Base-by-base conservation (phyloP, 2,329 filamentous ascomycete species). In the Aspergillus floridensis region DNA sequence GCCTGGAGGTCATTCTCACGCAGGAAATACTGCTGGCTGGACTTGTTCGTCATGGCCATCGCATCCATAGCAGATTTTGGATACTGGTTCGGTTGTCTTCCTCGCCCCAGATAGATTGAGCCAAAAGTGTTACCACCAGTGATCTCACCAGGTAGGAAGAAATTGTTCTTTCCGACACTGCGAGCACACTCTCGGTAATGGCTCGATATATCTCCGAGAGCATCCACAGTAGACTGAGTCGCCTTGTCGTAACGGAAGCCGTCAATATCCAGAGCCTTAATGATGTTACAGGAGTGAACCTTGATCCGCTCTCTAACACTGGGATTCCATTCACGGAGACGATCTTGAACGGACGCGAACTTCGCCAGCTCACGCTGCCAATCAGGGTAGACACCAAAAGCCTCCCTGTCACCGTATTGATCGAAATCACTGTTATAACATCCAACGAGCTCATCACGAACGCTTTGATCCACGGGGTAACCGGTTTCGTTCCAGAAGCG, bases 221-320 rank as follows among this genome's bases (percentile, higher is more conserved):
- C 80, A 67, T 88, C 86, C 5, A 87, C 80, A 0, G 86, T 87
- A 12, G 84, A 81, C 66, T 88, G 86, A 16, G 84, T 82, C 2
- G 85, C 86, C 71, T 89, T 89, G 73, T 89, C 86, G 72, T 87
- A 86, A 56, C 86, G 82, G 67, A 86, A 87, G 0, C 86, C 86
- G 66, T 89, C 86, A 57, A 89, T 83, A 66, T 88, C 86, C n/a
- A 89, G 76, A 62, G 81, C 83, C 24, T 78, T 73, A 58, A 89
- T 86, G 35, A 84, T 79, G 71, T 88, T 84, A 72, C 86, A 89
- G 1, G 85, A 86, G 65, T 88, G 86, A 49, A 81, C 81, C 62
- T 83, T 81, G 59, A 88, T 75, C 64, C 84, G 84, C 50, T 81
- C 78, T 32, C 81, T 75, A 0, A 88, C 86, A 12, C 81, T 80